Percentiles rank a stretch among this genome's conserved stretches.
Conservation (phyloP, 768 basidiomycete species). For the Crassisporium funariophilum region DNA sequence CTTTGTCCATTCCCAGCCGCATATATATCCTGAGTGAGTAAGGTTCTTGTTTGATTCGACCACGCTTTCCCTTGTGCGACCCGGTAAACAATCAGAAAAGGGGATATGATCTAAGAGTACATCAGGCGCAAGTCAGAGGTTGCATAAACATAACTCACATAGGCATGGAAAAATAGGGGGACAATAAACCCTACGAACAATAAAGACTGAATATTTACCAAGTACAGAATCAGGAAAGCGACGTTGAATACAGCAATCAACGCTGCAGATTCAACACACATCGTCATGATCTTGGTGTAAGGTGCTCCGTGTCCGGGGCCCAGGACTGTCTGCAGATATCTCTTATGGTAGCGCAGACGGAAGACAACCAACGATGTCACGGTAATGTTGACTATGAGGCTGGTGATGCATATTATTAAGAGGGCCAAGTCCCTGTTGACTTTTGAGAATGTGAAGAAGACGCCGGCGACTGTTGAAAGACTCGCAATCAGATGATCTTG, state of each 20-base stretch:
- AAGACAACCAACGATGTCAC: neutral
- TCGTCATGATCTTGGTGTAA: neutral
- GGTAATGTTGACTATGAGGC: neutral
- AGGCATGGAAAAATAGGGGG: too few species aligned
- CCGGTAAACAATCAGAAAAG: neutral
- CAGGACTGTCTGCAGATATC: neutral
- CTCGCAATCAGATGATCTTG: too few species aligned
- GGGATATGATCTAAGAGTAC: neutral
- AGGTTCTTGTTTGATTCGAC: too few species aligned
- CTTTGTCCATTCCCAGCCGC: too few species aligned
- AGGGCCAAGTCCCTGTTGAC: neutral
- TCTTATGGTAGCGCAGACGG: neutral
- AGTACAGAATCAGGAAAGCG: neutral
- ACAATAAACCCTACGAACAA: neutral
- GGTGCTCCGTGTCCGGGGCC: neutral
- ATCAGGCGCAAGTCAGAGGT: neutral
- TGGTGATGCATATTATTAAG: neutral
- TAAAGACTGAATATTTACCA: neutral
- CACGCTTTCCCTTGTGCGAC: too few species aligned
- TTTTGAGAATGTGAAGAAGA: too few species aligned
- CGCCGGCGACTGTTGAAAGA: too few species aligned
- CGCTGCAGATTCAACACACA: neutral
- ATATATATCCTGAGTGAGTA: too few species aligned
- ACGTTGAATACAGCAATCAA: conserved; percentile 2
- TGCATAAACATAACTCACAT: too few species aligned